phyloP scores from a whole-genome alignment of 306 rosid species.

The Macrotyloma uniflorum region DNA sequence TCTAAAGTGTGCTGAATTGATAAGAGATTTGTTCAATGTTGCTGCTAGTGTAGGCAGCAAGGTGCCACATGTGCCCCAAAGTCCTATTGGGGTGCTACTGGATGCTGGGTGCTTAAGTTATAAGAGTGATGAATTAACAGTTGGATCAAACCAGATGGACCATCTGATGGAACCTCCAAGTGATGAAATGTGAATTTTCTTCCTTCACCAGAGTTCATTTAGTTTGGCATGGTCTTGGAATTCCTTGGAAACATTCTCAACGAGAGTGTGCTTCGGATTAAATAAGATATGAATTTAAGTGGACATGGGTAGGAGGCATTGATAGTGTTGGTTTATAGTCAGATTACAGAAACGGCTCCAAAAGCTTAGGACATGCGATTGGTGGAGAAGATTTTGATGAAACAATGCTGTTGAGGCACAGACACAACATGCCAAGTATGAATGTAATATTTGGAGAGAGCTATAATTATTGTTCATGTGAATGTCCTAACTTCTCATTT shows the following conservation, averaged over 20 bases:
- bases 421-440: slow-evolving; percentile 30
- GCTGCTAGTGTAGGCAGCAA: slow-evolving; percentile 43
- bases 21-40: slow-evolving; percentile 57
- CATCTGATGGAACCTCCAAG: slow-evolving; percentile 43
- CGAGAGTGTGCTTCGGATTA: slow-evolving; percentile 38
- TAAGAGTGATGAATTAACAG: slow-evolving; percentile 79
- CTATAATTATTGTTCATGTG: slow-evolving; percentile 33
- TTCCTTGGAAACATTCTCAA: slow-evolving; percentile 24
- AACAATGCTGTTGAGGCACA: slow-evolving; percentile 36
- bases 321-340: slow-evolving; percentile 42
- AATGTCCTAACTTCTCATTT: slow-evolving; percentile 38
- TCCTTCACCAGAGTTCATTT: slow-evolving; percentile 48
- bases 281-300: slow-evolving; percentile 39
- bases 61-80: slow-evolving; percentile 61
- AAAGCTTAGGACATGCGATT: slow-evolving; percentile 36
- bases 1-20: slow-evolving; percentile 76
- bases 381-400: slow-evolving; percentile 51
- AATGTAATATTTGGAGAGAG: slow-evolving; percentile 35
- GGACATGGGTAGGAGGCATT: slow-evolving; percentile 15
- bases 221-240: slow-evolving; percentile 54
- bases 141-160: slow-evolving; percentile 61
- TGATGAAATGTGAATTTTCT: slow-evolving; percentile 63
- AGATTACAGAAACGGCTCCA: slow-evolving; percentile 41
- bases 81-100: slow-evolving; percentile 77
- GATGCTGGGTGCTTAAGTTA: slow-evolving; percentile 83